These are phyloP conservation scores for Aspergillus panamensis DNA, from an alignment of 495 filamentous ascomycete species.

Conservation along the genomic window DNA sequence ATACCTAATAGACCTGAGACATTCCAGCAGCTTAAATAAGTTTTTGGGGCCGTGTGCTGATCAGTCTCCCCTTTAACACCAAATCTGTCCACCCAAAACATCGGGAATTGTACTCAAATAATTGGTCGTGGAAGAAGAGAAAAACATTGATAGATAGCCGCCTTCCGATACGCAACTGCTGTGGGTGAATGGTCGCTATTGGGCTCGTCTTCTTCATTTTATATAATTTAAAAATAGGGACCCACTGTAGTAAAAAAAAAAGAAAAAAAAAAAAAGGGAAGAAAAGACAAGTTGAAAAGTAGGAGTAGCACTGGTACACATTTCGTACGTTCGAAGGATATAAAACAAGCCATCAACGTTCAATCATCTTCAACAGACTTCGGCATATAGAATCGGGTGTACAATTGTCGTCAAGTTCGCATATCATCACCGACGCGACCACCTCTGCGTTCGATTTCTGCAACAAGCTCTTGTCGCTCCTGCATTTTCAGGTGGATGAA, in stretches of 20 bases:
- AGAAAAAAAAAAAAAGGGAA: neutral
- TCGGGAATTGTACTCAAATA: too few relatives aligned
- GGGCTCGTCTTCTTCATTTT: neutral
- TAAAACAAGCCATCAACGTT: conserved; percentile 11
- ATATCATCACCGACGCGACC: conserved; percentile 51
- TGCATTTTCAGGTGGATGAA: conserved; percentile 64
- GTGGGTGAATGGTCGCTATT: neutral
- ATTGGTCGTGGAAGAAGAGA: too few relatives aligned
- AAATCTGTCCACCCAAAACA: too few relatives aligned
- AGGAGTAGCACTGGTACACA: neutral
- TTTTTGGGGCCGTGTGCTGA: too few relatives aligned
- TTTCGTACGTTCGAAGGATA: conserved; percentile 3
- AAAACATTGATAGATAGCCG: too few relatives aligned
- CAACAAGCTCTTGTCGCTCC: conserved; percentile 59
- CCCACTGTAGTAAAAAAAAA: neutral
- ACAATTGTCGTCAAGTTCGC: conserved; percentile 29
- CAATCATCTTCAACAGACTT: conserved; percentile 16
- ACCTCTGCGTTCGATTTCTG: conserved; percentile 58
- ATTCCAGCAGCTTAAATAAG: too few relatives aligned
- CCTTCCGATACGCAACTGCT: neutral
- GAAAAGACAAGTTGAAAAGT: neutral
- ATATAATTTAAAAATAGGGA: neutral
- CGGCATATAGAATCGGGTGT: conserved; percentile 8
- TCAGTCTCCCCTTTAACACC: too few relatives aligned
- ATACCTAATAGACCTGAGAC: too few relatives aligned